These are phyloP conservation scores for Fusarium decemcellulare DNA, from an alignment of 2,329 filamentous ascomycete species.

Conservation along the genomic window DNA sequence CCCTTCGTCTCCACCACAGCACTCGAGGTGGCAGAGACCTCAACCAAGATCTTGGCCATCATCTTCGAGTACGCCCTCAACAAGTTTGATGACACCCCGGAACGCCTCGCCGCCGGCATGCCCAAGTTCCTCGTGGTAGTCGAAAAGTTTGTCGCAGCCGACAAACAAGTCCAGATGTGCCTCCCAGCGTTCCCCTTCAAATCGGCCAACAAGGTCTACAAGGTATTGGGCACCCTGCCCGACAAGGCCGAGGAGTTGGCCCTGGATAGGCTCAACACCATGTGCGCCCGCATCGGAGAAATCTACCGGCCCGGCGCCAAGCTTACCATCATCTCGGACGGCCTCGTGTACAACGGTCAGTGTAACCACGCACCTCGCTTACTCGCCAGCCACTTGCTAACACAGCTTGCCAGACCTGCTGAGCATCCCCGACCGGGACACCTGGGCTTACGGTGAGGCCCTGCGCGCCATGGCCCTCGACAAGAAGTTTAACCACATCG, in stretches of 20 bases:
- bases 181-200: constrained; percentile 52
- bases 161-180: constrained; percentile 40
- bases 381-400: too few species aligned
- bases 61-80: constrained; percentile 47
- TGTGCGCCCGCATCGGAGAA: constrained; percentile 47
- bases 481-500: constrained; percentile 58
- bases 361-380: neutral
- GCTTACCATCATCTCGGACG: constrained; percentile 65
- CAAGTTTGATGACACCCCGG: constrained; percentile 43
- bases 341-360: constrained; percentile 67
- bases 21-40: constrained; percentile 33
- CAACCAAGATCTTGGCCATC: constrained; percentile 39
- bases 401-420: constrained; percentile 57
- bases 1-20: too few species aligned
- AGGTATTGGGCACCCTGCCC: constrained; percentile 49
- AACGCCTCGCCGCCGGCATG: constrained; percentile 30
- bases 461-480: constrained; percentile 55
- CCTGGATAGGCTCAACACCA: constrained; percentile 42
- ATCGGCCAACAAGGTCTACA: constrained; percentile 52
- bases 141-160: constrained; percentile 37
- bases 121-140: constrained; percentile 45
- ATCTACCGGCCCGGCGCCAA: constrained; percentile 48
- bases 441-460: constrained; percentile 64
- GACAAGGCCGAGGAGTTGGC: constrained; percentile 52
- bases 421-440: constrained; percentile 61